Evolutionary conservation across 371 early-diverging fungal species (phyloP), one percentile per base, ranked within the genome.

Genomic region (Mucor racemosus): DNA sequence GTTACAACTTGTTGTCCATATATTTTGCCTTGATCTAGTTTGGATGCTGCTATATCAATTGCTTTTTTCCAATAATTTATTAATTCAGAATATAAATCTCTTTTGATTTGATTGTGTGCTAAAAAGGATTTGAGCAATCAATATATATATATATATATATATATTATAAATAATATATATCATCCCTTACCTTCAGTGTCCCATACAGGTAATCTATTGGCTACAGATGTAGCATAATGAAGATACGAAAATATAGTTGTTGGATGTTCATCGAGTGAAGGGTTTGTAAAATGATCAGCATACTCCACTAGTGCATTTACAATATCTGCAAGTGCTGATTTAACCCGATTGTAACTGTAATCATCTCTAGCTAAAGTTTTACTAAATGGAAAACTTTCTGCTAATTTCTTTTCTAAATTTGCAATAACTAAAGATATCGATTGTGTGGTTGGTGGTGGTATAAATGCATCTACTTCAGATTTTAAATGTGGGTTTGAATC

Each of bases 371-470:
- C 53, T 10, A 50, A 41, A 0, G 59, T 41, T n/a, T 63, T 68
- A 7, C 40, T 84, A 76, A 92, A 96, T 0, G 95, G 95, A 72
- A 93, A 93, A 9, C 89, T 80, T 2, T 89, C 90, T 48, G 77
- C 78, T 40, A 95, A 74, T 53, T 84, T 81, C 69, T 88, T 86
- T 67, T 93, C 88, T 26, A 91, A 81, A 26, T 82, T 76, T 54
- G 73, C 75, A 40, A 96, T 86, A 40, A 88, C 83, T 48, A 80
- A 69, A 53, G 86, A 75, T 5, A 90, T 93, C 7, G 91, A 87
- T 54, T 79, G 77, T 44, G 95, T 79, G 7, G 96, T 91, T 31
- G 97, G 97, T 53, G 89, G 86, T 17, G 97, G 97, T 58, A 65
- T 69, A 57, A 61, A 62, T 15, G 85, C 76, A 56, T 89, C 85